Evolutionary conservation across 2,329 filamentous ascomycete genomes (phyloP), one percentile per base, ranked within the genome.

Genomic region (Dactylellina leptospora): DNA sequence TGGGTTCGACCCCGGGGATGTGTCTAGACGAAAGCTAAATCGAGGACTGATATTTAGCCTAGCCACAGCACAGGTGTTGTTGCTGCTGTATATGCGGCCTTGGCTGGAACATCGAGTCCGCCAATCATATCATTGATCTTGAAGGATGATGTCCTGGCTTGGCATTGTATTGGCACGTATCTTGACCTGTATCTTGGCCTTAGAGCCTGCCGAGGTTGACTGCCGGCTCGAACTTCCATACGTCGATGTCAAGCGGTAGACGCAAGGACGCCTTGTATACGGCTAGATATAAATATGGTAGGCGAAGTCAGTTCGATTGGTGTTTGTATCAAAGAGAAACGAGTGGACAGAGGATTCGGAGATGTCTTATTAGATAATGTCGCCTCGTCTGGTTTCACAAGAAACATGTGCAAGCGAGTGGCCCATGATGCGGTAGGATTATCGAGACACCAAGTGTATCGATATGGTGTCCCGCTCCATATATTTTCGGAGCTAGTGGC

Each of bases 81-180:
- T 40, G 13, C 13, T 51, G 38, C n/a, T 47, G 13, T 5, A 18
- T 48, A n/a, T 16, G 28, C 44, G 51, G 58, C 42, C 66, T 71
- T 63, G 66, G 66, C 66, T 44, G 66, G 66, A 71, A 71, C 53
- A 59, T 64, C 40, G 45, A 64, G 40, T 59, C 59, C 38, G 20
- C 25, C 40, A 33, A 63, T 58, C 25, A 47, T 13, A 28, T 23
- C 5, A n/a, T n/a, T 13, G 3, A 38, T 48, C 28, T 13, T 10
- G 11, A n/a, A n/a, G n/a, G 22, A 10, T 48, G 10, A n/a, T n/a
- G n/a, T n/a, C n/a, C n/a, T n/a, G 50, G 9, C 60, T 58, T 66
- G 61, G 28, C 60, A 1, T n/a, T 30, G 11, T 28, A 27, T 53
- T 53, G 48, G 28, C 48, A 22, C 10, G 13, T 22, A 36, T 20